Percentiles rank a stretch among this genome's conserved stretches.
Evolutionary conservation across 345 rosid genomes (phyloP).

Genomic region (Brassica carinata): DNA sequence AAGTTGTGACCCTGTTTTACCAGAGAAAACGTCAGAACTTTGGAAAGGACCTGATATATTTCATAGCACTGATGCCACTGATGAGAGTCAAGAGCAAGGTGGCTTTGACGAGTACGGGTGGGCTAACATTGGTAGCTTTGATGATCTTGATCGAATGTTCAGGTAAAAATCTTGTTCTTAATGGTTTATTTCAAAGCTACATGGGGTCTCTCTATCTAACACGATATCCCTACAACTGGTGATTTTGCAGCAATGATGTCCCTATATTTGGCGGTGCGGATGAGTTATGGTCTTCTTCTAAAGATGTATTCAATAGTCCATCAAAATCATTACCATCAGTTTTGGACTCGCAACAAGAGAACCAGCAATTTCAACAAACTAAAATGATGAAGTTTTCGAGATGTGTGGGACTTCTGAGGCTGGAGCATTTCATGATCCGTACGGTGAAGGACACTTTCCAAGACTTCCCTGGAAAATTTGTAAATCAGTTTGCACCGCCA

Average conservation of each 20-base stretch:
- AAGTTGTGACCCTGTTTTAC: constrained; percentile 35
- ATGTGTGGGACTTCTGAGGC: constrained; percentile 47
- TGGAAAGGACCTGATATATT: constrained; percentile 52
- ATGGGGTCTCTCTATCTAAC: constrained; percentile 61
- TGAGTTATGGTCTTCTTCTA: constrained; percentile 78
- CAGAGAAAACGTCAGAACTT: constrained; percentile 52
- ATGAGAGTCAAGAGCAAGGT: constrained; percentile 63
- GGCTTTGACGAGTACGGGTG: constrained; percentile 82
- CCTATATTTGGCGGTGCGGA: constrained; percentile 76
- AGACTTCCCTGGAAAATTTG: constrained; percentile 23
- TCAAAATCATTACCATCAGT: constrained; percentile 50
- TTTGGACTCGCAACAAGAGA: too few relatives aligned
- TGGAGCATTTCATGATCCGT: constrained; percentile 43
- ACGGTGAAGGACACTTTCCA: constrained; percentile 51
- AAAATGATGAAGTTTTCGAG: constrained; percentile 45
- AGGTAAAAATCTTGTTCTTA: constrained; percentile 42
- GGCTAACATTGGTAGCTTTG: too few relatives aligned
- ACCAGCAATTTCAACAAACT: constrained; percentile 45
- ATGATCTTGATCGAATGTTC: constrained; percentile 86
- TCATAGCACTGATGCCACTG: constrained; percentile 44
- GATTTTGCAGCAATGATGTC: constrained; percentile 95
- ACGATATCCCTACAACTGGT: constrained; percentile 81
- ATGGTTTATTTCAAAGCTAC: too few relatives aligned
- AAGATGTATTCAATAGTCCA: constrained; percentile 58
- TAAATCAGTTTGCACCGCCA: constrained; percentile 47